These are phyloP conservation scores for Monosporascus sp. DNA, from an alignment of 2,329 filamentous ascomycete species.

Conservation along the genomic window DNA sequence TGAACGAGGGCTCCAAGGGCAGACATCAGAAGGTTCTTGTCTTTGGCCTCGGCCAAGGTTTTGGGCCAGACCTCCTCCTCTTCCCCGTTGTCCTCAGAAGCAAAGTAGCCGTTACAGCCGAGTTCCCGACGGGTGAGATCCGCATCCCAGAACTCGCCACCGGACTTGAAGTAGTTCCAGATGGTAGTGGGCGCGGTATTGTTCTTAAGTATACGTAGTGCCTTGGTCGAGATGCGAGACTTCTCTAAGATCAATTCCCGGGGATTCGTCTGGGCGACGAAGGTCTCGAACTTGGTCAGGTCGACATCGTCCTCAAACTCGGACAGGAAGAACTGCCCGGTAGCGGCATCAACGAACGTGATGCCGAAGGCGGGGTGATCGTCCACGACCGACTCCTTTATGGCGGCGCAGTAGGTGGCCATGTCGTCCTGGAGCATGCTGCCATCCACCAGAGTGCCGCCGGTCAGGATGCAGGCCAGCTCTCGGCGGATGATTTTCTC, in stretches of 20 bases:
- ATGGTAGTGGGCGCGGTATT: slow-evolving; percentile 89
- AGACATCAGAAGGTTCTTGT: slow-evolving; percentile 83
- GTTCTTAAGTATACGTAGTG: slow-evolving; percentile 89
- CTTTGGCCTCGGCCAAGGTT: slow-evolving; percentile 62
- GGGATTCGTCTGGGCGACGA: slow-evolving; percentile 86
- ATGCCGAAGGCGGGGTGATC: slow-evolving; percentile 82
- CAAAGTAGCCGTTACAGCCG: slow-evolving; percentile 74
- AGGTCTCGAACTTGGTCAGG: slow-evolving; percentile 94
- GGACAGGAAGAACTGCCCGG: slow-evolving; percentile 89
- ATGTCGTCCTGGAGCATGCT: slow-evolving; percentile 98
- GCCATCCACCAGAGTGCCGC: slow-evolving; percentile 88
- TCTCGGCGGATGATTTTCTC: slow-evolving; percentile 94
- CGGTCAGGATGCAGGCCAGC: slow-evolving; percentile 83
- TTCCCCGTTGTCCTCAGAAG: slow-evolving; percentile 44
- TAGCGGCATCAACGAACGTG: slow-evolving; percentile 91
- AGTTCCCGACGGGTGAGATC: slow-evolving; percentile 79
- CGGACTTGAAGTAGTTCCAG: slow-evolving; percentile 88
- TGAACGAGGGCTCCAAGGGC: slow-evolving; percentile 84
- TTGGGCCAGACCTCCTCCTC: slow-evolving; percentile 69
- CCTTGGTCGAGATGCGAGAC: slow-evolving; percentile 78
- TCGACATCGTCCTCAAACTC: slow-evolving; percentile 89
- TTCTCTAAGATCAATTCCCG: slow-evolving; percentile 89
- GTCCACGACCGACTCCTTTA: slow-evolving; percentile 75
- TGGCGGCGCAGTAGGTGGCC: slow-evolving; percentile 91
- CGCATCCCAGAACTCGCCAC: slow-evolving; percentile 85